These are phyloP conservation scores for Vigna unguiculata DNA, from an alignment of 306 rosid species.

Conservation along the genomic window DNA sequence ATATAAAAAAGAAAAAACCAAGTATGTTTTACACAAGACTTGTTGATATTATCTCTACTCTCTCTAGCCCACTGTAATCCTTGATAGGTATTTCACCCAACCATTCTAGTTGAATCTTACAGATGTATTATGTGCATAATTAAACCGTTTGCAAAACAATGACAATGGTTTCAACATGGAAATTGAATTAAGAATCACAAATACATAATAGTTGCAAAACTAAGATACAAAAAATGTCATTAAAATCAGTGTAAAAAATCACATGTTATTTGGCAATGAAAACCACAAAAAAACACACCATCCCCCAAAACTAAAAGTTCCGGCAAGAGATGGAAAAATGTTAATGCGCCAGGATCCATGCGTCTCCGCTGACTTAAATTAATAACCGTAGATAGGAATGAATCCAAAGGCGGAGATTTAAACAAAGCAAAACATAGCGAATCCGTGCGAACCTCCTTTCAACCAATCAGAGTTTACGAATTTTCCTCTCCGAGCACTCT, in stretches of 20 bases:
- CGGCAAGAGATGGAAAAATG: background rate
- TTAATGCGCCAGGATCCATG: slow-evolving; percentile 34
- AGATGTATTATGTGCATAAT: background rate
- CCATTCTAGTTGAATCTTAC: background rate
- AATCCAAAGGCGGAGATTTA: slow-evolving; percentile 69
- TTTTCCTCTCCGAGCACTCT: slow-evolving; percentile 36
- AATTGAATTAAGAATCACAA: slow-evolving; percentile 31
- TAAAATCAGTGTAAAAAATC: slow-evolving; percentile 26
- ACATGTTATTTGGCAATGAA: slow-evolving; percentile 41
- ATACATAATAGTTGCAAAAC: slow-evolving; percentile 46
- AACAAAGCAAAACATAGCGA: slow-evolving; percentile 37
- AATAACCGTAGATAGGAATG: slow-evolving; percentile 53
- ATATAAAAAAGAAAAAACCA: no score
- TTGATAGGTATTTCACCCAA: background rate
- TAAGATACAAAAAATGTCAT: slow-evolving; percentile 35
- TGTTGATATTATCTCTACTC: no score
- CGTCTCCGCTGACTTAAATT: slow-evolving; percentile 20
- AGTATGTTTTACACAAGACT: no score
- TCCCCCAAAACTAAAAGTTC: slow-evolving; percentile 2
- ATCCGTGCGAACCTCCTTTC: slow-evolving; percentile 57
- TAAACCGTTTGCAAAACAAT: background rate
- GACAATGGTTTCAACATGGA: slow-evolving; percentile 5
- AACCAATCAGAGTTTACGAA: slow-evolving; percentile 63
- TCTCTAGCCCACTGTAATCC: no score
- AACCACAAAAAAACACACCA: slow-evolving; percentile 61